Base-by-base conservation (phyloP, 2,329 filamentous ascomycete species). In the Ascochyta fabae region DNA sequence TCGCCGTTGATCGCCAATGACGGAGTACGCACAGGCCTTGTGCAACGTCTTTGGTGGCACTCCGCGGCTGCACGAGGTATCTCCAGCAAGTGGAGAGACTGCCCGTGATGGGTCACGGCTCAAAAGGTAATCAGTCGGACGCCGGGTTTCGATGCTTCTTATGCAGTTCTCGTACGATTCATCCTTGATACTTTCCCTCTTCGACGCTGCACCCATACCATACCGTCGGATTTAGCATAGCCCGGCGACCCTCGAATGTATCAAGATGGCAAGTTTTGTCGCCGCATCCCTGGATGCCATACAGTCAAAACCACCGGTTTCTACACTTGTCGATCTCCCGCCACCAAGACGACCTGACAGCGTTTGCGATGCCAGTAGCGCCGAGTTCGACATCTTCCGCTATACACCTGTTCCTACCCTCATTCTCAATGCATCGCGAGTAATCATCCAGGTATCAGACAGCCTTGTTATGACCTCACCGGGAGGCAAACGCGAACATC, bases 361-460 rank as follows among this genome's bases (percentile, higher is more conserved):
- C 41, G 48, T 56, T 27, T 31, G 39, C 48, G 48, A 52, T 53
- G 36, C 41, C 54, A 43, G 27, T 40, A 59, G 46, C 43, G 47
- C 61, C 47, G 48, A 52, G 7, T 47, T 58, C 36, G 65, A 68
- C 26, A 44, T 74, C n/a, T 61, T 73, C 27, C 77, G 72, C 65
- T 75, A 59, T 69, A 80, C 67, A 79, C 81, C 67, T 75, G 55
- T 69, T 41, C 66, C 66, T 29, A 74, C 70, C n/a, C 36, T 73
- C 40, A 51, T 73, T 13, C 48, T 73, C 15, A 65, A 71, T 51
- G 53, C 60, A 13, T 79, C 85, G 56, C 78, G 96, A 48, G 90
- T 88, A 63, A 63, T 75, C 35, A 52, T 59, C 26, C 65, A 80
- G 46, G 75, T 79, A 3, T 83, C 81, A 3, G 70, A 78, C 31